Conservation (phyloP, 2,329 filamentous ascomycete species). For the Cytospora mali region DNA sequence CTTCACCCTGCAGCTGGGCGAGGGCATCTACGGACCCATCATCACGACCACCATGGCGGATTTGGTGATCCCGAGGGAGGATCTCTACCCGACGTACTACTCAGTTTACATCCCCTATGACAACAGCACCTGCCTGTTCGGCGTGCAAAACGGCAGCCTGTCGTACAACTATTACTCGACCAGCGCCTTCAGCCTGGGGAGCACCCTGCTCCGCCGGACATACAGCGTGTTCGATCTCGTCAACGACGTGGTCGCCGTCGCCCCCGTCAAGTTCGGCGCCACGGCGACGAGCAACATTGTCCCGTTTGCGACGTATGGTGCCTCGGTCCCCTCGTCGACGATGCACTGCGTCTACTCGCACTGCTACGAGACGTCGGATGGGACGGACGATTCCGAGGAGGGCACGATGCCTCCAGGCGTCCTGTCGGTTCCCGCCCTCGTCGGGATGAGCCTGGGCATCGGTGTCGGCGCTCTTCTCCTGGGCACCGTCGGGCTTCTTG, state of each 20-base stretch:
- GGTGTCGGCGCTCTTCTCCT: conserved; percentile 12
- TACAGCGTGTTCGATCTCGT: conserved; percentile 40
- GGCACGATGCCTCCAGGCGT: not conserved
- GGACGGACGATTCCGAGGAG: not conserved
- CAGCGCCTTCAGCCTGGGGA: conserved; percentile 31
- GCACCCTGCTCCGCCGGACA: conserved; percentile 35
- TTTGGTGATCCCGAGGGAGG: conserved; percentile 33
- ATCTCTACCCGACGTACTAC: conserved; percentile 4
- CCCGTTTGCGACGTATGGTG: conserved; percentile 34
- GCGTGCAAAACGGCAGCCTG: conserved; percentile 34
- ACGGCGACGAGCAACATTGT: conserved; percentile 32
- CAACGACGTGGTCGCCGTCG: conserved; percentile 39
- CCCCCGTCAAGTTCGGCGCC: conserved; percentile 34
- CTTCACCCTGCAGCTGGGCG: conserved; percentile 34
- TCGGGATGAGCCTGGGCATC: conserved; percentile 21
- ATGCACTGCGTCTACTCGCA: conserved; percentile 27
- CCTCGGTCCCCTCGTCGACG: conserved; percentile 34
- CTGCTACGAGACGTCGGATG: conserved; percentile 11
- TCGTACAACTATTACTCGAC: conserved; percentile 11
- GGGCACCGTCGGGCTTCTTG: conserved; percentile 12
- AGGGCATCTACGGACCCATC: conserved; percentile 32
- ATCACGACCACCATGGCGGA: conserved; percentile 35
- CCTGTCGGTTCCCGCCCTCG: conserved; percentile 20
- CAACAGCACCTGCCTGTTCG: conserved; percentile 35
- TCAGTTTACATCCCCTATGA: not conserved